Base-by-base conservation (phyloP, 1,139 yeast species). In the Geotrichum histeridarum region DNA sequence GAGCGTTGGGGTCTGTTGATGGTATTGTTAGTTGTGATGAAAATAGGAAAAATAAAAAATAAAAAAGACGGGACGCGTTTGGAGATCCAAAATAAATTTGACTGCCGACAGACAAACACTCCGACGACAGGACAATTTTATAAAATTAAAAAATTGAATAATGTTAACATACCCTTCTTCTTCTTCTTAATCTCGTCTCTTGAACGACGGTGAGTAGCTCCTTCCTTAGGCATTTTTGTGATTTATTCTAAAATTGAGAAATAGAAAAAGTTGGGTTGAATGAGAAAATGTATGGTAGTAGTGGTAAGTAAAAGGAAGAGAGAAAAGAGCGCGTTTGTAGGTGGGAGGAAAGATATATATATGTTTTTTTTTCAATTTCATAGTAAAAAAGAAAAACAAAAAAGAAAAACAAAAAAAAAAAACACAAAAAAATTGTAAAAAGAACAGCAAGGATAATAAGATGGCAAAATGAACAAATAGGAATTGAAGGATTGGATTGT, bases 1-100 rank as follows among this genome's bases (percentile, higher is more conserved):
- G 99, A 62, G 99, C 99, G 75, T 91, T 91, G 77, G 98, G 98
- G 76, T 93, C 97, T 75, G 22, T 9, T 9, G 14, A n/a, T 32
- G 35, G 11, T 30, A 32, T n/a, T 8, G 11, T 3, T 9, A 27
- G 39, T 32, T 45, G 17, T 33, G 9, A 14, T 11, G 39, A 37
- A 18, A 33, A 4, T 5, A n/a, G 14, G 32, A 41, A 14, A 18
- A 22, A 41, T 5, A 41, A 12, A 41, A 41, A 41, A 41, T 7
- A 41, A 41, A 22, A 22, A 41, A 41, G 31, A 38, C 42, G 42
- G 22, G 42, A n/a, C n/a, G n/a, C n/a, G n/a, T n/a, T n/a, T n/a
- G n/a, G n/a, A n/a, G n/a, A n/a, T n/a, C n/a, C n/a, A n/a, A n/a
- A n/a, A n/a, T n/a, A n/a, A n/a, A n/a, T n/a, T n/a, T n/a, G n/a